These are phyloP conservation scores for Sporothrix phasma DNA, from an alignment of 2,329 filamentous ascomycete genomes.

Conservation along the genomic window DNA sequence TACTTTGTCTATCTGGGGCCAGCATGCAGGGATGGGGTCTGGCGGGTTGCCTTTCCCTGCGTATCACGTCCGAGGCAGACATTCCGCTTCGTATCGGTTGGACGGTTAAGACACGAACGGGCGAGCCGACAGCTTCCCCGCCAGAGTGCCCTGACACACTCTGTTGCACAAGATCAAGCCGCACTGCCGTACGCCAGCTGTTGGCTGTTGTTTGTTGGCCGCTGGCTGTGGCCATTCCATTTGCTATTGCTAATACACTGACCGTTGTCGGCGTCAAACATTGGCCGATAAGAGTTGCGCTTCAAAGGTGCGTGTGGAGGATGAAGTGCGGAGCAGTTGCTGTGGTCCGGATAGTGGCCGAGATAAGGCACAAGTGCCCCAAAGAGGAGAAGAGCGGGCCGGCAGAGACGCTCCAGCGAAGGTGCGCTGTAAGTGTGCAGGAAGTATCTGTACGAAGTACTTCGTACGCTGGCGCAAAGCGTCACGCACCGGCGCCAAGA, in stretches of 20 bases:
- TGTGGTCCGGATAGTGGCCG: neutral
- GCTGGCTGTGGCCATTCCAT: too few species aligned
- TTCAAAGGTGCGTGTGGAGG: neutral
- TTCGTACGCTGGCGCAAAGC: neutral
- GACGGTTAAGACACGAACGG: neutral
- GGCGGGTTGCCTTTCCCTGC: neutral
- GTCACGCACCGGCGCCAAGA: neutral
- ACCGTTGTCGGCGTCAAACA: neutral
- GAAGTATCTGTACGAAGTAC: too few species aligned
- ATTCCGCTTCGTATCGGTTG: too few species aligned
- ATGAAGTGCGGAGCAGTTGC: neutral
- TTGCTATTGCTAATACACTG: too few species aligned
- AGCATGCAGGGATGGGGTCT: neutral
- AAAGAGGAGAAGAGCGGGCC: neutral
- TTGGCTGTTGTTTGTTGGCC: too few species aligned
- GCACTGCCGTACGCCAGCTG: neutral
- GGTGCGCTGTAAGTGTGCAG: slow-evolving; percentile 4
- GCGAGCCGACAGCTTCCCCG: neutral
- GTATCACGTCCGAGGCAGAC: neutral
- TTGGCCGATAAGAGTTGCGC: neutral
- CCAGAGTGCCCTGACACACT: neutral
- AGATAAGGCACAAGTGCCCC: neutral
- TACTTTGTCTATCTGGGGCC: neutral
- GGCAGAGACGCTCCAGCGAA: neutral
- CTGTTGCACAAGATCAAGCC: neutral